phyloP scores from a whole-genome alignment of 306 rosid genomes.

The Malus sieversii region DNA sequence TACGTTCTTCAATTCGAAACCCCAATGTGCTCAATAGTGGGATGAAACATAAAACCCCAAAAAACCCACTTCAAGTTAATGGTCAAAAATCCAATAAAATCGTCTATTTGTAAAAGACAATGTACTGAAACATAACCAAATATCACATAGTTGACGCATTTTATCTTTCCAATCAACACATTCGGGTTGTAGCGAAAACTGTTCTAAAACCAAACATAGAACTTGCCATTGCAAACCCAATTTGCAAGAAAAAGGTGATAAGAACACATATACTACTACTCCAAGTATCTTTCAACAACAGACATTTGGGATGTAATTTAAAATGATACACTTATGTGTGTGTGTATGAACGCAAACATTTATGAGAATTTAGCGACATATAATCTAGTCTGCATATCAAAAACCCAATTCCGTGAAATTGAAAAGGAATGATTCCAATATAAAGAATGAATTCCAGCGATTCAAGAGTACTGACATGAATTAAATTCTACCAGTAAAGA shows the following conservation, averaged over 20 bases:
- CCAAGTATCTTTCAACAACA: not conserved
- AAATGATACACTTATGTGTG: too few species aligned
- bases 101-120: not conserved
- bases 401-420: not conserved
- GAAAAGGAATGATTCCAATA: not conserved
- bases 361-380: not conserved
- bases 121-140: not conserved
- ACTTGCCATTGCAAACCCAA: not conserved
- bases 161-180: not conserved
- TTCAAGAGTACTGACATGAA: not conserved
- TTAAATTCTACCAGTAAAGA: not conserved
- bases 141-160: not conserved
- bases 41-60: not conserved
- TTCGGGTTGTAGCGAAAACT: not conserved
- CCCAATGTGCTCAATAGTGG: not conserved
- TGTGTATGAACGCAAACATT: too few species aligned
- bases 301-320: not conserved
- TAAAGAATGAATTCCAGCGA: not conserved
- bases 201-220: not conserved
- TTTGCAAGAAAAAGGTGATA: not conserved
- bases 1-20: not conserved
- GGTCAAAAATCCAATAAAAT: not conserved
- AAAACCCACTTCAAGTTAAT: not conserved
- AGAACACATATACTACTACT: not conserved
- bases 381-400: not conserved